A percentile compares a stretch with the other conserved stretches of the same genome.
Conservation (phyloP, 371 early-diverging fungal genomes). For the Blastocladiella emersonii region DNA sequence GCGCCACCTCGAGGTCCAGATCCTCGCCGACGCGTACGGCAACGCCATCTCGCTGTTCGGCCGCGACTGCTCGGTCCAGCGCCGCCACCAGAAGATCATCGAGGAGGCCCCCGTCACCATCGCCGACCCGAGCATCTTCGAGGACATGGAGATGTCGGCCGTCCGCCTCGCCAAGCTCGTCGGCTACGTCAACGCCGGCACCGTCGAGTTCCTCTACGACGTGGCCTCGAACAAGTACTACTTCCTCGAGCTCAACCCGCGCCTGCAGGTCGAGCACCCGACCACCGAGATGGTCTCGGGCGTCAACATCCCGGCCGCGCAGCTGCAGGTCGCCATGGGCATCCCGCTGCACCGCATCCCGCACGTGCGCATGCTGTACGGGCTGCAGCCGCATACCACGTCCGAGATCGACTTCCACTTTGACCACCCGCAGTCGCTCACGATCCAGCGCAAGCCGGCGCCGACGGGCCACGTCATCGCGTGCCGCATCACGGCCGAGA, state of each 20-base stretch:
- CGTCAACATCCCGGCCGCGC: conserved; percentile 94
- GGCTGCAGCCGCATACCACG: conserved; percentile 56
- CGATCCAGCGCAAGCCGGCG: conserved; percentile 76
- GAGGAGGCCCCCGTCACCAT: conserved; percentile 93
- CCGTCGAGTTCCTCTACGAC: conserved; percentile 95
- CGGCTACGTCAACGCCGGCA: conserved; percentile 93
- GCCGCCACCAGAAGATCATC: conserved; percentile 93
- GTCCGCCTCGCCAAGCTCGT: conserved; percentile 84
- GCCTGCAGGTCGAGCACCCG: conserved; percentile 99
- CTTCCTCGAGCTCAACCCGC: conserved; percentile 96
- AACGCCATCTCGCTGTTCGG: conserved; percentile 96
- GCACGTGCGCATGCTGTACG: conserved; percentile 90
- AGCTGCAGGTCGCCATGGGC: conserved; percentile 96
- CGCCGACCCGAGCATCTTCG: conserved; percentile 65
- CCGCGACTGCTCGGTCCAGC: conserved; percentile 97
- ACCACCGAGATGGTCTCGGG: conserved; percentile 97
- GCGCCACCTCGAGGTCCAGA: conserved; percentile 95
- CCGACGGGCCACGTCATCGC: conserved; percentile 97
- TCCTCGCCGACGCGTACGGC: conserved; percentile 90
- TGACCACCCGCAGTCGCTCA: conserved; percentile 47
- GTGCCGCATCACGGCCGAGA: conserved; percentile 97
- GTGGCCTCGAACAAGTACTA: conserved; percentile 73
- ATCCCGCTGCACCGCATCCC: conserved; percentile 85
- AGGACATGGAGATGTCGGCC: conserved; percentile 91
- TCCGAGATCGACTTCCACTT: conserved; percentile 92